Percentiles rank a stretch among this genome's conserved stretches.
phyloP scores from a whole-genome alignment of 2,329 filamentous ascomycete species.

The Apiospora marii region DNA sequence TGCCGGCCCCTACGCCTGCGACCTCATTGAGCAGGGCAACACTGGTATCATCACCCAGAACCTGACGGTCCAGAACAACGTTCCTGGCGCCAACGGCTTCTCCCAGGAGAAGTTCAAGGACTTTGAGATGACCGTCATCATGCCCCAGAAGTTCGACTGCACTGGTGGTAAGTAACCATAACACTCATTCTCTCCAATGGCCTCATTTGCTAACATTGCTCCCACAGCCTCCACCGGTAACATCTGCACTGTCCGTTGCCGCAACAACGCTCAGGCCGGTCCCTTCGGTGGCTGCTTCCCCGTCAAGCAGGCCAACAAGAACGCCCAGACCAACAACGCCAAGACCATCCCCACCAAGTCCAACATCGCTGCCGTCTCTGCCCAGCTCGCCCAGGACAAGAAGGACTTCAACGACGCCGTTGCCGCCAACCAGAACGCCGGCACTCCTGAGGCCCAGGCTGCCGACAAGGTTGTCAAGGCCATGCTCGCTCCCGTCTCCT shows the following conservation, averaged over 20 bases:
- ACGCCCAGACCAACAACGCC: constrained; percentile 51
- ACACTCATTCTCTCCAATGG: no score
- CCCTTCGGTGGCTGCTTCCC: constrained; percentile 67
- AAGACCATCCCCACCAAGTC: constrained; percentile 55
- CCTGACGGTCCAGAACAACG: constrained; percentile 64
- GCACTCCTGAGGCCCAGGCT: constrained; percentile 41
- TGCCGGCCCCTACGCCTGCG: constrained; percentile 62
- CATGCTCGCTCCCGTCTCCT: constrained; percentile 41
- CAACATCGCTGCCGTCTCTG: constrained; percentile 52
- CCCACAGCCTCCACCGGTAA: constrained; percentile 60
- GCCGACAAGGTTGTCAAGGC: constrained; percentile 49
- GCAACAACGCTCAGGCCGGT: constrained; percentile 64
- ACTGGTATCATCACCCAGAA: constrained; percentile 54
- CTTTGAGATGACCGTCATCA: constrained; percentile 63
- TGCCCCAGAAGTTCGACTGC: constrained; percentile 59
- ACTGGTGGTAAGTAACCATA: constrained; percentile 53
- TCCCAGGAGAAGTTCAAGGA: constrained; percentile 62
- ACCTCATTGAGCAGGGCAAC: constrained; percentile 56
- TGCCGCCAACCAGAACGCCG: constrained; percentile 53
- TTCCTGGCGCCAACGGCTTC: constrained; percentile 65
- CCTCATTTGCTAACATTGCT: neutral
- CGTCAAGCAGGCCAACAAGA: constrained; percentile 60
- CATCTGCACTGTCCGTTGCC: constrained; percentile 65
- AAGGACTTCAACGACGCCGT: constrained; percentile 57
- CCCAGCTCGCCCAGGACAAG: constrained; percentile 59